phyloP scores from a whole-genome alignment of 2,329 filamentous ascomycete genomes.

The Aschersonia sp. region DNA sequence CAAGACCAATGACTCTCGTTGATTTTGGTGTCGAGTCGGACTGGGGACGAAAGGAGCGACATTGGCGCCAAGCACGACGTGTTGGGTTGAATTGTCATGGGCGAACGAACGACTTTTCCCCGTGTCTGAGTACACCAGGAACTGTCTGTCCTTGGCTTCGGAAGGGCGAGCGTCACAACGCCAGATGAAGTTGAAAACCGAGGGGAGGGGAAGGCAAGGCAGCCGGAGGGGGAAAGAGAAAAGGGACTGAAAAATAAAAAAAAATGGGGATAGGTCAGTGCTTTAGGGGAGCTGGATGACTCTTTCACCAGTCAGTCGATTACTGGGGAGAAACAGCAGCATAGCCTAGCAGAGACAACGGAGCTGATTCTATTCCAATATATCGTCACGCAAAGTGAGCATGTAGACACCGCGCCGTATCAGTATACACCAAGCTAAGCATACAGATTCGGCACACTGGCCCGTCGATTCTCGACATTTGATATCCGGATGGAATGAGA shows the following conservation, averaged over 20 bases:
- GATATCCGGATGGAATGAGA: slow-evolving; percentile 16
- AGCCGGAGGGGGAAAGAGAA: slow-evolving; percentile 10
- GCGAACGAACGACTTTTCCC: neutral
- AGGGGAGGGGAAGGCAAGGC: neutral
- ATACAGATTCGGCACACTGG: neutral
- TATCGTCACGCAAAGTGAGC: no score
- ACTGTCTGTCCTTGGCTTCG: neutral
- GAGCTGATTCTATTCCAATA: no score
- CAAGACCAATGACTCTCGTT: no score
- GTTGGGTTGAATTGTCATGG: neutral
- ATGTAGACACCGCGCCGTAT: no score
- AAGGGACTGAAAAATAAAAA: slow-evolving; percentile 13
- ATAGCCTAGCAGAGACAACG: no score
- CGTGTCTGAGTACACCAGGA: neutral
- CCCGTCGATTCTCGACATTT: neutral
- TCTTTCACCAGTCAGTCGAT: slow-evolving; percentile 4
- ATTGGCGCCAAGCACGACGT: neutral
- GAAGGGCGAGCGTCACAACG: neutral
- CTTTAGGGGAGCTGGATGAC: slow-evolving; percentile 3
- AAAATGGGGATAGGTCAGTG: slow-evolving; percentile 9
- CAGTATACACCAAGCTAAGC: neutral
- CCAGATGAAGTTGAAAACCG: neutral
- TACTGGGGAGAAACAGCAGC: neutral
- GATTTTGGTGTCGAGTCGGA: no score
- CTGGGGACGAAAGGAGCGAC: neutral